Evolutionary conservation across 2,329 filamentous ascomycete genomes (phyloP).

Genomic region (Cladosporium sp.): DNA sequence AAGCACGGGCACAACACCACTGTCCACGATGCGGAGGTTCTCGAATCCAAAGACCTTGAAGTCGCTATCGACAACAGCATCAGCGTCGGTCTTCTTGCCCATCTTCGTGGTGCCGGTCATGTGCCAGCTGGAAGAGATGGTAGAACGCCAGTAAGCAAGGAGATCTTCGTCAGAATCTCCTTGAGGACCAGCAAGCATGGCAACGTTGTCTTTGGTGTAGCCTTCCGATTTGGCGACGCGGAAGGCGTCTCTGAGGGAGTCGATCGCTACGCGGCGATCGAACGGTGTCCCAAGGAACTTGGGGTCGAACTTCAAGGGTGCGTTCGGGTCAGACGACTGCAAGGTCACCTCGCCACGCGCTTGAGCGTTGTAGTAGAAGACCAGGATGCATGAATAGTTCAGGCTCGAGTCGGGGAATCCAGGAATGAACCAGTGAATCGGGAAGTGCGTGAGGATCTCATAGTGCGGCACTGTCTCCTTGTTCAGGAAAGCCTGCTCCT

Average conservation of each 20-base stretch:
- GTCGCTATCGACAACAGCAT: slow-evolving; percentile 46
- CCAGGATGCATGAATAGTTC: slow-evolving; percentile 3
- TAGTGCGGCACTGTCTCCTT: slow-evolving; percentile 53
- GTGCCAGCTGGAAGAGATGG: slow-evolving; percentile 24
- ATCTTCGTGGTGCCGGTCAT: slow-evolving; percentile 41
- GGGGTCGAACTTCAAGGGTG: slow-evolving; percentile 48
- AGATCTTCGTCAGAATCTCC: slow-evolving; percentile 7
- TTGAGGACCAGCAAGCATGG: slow-evolving; percentile 6
- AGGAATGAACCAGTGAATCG: slow-evolving; percentile 22
- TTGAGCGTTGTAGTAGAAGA: slow-evolving; percentile 41
- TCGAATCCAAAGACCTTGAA: slow-evolving; percentile 56
- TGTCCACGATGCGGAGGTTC: slow-evolving; percentile 52
- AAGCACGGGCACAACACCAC: slow-evolving; percentile 64
- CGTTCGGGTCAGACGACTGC: slow-evolving; percentile 49
- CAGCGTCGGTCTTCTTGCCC: slow-evolving; percentile 40
- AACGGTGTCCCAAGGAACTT: slow-evolving; percentile 51
- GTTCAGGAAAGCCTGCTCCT: slow-evolving; percentile 42
- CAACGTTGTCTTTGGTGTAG: slow-evolving; percentile 2
- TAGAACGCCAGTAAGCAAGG: slow-evolving; percentile 4
- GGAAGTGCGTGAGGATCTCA: slow-evolving; percentile 47
- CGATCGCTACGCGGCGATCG: slow-evolving; percentile 49
- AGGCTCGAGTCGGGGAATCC: slow-evolving; percentile 6
- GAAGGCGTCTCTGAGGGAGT: slow-evolving; percentile 35
- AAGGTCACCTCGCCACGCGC: slow-evolving; percentile 49
- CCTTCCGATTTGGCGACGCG: slow-evolving; percentile 5